Evolutionary conservation across 805 yeast genomes (phyloP), one percentile per base, ranked within the genome.

Genomic region (Cyberlindnera lachancei): DNA sequence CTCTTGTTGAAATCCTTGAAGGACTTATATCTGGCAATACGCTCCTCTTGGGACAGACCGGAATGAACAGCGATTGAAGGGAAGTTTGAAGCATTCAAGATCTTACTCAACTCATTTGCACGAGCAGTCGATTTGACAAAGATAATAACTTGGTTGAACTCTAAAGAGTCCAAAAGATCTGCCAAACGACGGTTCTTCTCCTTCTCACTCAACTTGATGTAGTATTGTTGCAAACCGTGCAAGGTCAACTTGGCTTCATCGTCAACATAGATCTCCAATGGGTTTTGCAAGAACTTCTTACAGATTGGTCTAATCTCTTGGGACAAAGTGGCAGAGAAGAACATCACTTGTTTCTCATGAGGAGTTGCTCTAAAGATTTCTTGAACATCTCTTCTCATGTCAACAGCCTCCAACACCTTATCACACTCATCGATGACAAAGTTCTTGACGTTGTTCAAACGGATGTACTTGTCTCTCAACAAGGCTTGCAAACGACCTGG

Each of bases 391-490:
- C 95, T 80, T 72, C 98, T 84, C 98, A 90, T 90, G 53, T 82
- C 94, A 53, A 79, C 54, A 35, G 77, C 68, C 68, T 92, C 97
- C 61, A 90, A 73, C 36, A 90, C 97, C 67, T 88, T 87, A 69
- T 90, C 98, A 79, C 97, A 92, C 71, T 90, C 98, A 60, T 90
- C 98, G 54, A 90, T 77, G 43, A 92, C 96, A 53, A 90, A 92
- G 44, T 87, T 81, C 73, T 90, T 90, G 53, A 90, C 83, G 58
- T 84, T 83, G 65, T 79, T 78, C 48, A 92, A 73, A 50, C 94
- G 79, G 44, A 92, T 72, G 37, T 77, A 70, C 68, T 88, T 88
- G 54, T 92, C 97, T 58, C 92, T 79, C 17, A 90, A 94, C 36
- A 92, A 71, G 36, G 95, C 96, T 53, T 80, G 84, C 61, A 92